Percentiles rank a stretch among this genome's conserved stretches.
phyloP scores from a whole-genome alignment of 169 alveolate genomes.

The Prorocentrum cordatum region DNA sequence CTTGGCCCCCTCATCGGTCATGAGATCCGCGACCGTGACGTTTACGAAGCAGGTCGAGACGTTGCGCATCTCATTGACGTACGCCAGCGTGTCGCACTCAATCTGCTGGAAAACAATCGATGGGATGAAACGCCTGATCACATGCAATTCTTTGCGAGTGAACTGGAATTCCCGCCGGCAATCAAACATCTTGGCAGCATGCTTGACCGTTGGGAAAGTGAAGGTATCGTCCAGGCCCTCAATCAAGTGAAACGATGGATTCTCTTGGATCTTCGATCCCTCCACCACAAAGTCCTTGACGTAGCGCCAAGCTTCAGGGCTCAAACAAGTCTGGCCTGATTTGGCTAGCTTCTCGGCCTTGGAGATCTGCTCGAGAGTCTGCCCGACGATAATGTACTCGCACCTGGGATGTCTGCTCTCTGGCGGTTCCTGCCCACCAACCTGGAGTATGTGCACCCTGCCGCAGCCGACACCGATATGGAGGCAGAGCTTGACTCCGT shows the following conservation, averaged over 20 bases:
- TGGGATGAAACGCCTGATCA: conserved; percentile 37
- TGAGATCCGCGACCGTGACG: not conserved
- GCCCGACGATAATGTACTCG: conserved; percentile 75
- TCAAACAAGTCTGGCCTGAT: conserved; percentile 47
- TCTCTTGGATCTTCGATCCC: no score
- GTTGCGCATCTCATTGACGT: conserved; percentile 56
- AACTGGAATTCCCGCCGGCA: conserved; percentile 21
- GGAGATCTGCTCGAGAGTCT: conserved; percentile 76
- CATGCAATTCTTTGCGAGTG: not conserved
- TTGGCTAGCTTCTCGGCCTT: conserved; percentile 56
- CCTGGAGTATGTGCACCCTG: conserved; percentile 73
- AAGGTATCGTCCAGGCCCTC: not conserved
- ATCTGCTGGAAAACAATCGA: conserved; percentile 61
- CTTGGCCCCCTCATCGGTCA: not conserved
- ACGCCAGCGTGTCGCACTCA: conserved; percentile 27
- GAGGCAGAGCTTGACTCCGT: conserved; percentile 70
- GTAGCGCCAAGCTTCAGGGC: conserved; percentile 67
- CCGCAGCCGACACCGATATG: conserved; percentile 77
- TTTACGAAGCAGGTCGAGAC: not conserved
- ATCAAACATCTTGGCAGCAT: conserved; percentile 56
- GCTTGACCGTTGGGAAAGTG: conserved; percentile 62
- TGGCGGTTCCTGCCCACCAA: not conserved
- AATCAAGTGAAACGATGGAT: not conserved
- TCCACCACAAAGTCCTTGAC: no score
- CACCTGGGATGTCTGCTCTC: no score